Conservation (phyloP, 352 stramenopile genomes). For the Phytopythium kandeliae region DNA sequence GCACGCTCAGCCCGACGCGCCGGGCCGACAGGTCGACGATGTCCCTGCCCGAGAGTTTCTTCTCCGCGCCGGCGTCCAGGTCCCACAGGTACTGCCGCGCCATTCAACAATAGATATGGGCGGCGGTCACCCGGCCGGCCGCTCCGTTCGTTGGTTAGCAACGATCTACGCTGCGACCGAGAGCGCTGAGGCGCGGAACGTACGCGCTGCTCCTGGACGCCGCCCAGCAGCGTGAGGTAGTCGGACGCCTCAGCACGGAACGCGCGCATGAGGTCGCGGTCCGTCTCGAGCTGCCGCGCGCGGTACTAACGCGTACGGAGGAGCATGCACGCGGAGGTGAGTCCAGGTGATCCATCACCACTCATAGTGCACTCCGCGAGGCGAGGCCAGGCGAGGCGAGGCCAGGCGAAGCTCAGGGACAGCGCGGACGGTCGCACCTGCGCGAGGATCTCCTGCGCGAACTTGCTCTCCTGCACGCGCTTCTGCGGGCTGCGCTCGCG, state of each 20-base stretch:
- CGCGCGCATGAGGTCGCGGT: slow-evolving; percentile 62
- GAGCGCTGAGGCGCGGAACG: slow-evolving; percentile 5
- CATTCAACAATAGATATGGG: slow-evolving; percentile 6
- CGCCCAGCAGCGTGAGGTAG: slow-evolving; percentile 59
- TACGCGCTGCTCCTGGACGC: slow-evolving; percentile 75
- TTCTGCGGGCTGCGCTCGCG: slow-evolving; percentile 48
- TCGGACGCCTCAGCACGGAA: slow-evolving; percentile 70
- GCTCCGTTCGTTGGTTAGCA: too few species aligned
- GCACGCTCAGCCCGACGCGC: slow-evolving; percentile 70
- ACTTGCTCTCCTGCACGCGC: slow-evolving; percentile 48
- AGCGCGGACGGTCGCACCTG: slow-evolving; percentile 29
- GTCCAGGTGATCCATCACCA: too few species aligned
- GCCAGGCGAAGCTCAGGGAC: slow-evolving; percentile 1
- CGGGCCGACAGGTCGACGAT: slow-evolving; percentile 74
- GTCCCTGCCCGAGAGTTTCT: slow-evolving; percentile 56
- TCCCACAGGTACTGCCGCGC: slow-evolving; percentile 53
- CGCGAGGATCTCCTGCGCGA: slow-evolving; percentile 65
- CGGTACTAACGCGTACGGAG: slow-evolving; percentile 39
- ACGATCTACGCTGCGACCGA: too few species aligned
- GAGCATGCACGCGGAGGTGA: too few species aligned
- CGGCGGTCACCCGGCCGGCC: too few species aligned
- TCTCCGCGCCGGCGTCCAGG: slow-evolving; percentile 64
- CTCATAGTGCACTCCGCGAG: too few species aligned
- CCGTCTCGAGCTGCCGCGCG: slow-evolving; percentile 60
- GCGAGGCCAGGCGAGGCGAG: slow-evolving; percentile 6